Conservation (phyloP, 208 protist genomes). For the Leishmania martiniquensis region DNA sequence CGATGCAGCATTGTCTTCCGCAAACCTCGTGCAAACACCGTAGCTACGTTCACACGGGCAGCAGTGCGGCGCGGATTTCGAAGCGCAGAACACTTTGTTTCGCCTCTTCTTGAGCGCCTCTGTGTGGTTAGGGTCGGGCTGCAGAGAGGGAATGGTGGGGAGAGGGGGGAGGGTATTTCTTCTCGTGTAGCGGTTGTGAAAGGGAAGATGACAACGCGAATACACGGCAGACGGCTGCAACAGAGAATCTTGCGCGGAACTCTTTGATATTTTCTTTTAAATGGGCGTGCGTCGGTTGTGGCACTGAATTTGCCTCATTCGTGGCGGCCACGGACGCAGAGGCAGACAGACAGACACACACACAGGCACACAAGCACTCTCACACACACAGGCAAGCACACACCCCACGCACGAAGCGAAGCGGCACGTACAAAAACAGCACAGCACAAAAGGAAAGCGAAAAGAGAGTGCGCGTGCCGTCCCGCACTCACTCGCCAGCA, state of each 20-base stretch:
- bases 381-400: too few relatives aligned
- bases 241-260: too few relatives aligned
- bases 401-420: too few relatives aligned
- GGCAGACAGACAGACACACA: neutral
- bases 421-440: too few relatives aligned
- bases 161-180: neutral
- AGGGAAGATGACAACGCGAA: too few relatives aligned
- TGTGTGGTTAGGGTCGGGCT: neutral
- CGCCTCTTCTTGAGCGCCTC: neutral
- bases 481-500: too few relatives aligned
- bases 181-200: neutral
- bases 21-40: neutral
- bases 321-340: neutral
- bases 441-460: too few relatives aligned
- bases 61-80: neutral
- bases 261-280: too few relatives aligned
- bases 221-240: neutral
- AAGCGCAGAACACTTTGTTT: too few relatives aligned
- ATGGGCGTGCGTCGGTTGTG: neutral
- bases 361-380: neutral
- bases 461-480: too few relatives aligned
- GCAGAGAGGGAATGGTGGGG: neutral
- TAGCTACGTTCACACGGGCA: neutral
- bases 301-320: neutral
- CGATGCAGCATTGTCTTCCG: constrained; percentile 16